Conservation (phyloP, 805 yeast genomes). For the Kluyveromyces dobzhanskii region DNA sequence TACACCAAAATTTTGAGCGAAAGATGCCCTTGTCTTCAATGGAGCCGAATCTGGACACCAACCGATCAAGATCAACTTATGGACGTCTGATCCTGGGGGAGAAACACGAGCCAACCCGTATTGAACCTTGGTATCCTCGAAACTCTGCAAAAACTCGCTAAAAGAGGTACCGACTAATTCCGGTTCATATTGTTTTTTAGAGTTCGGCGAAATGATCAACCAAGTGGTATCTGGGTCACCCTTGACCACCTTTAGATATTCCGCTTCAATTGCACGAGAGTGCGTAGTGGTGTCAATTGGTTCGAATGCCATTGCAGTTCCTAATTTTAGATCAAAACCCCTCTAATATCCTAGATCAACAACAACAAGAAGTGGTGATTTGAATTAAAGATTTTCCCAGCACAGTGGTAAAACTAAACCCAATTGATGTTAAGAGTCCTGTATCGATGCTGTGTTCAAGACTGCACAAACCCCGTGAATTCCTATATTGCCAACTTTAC, state of each 20-base stretch:
- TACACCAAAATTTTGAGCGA: conserved; percentile 69
- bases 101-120: conserved; percentile 83
- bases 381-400: too few relatives aligned
- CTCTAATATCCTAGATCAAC: too few relatives aligned
- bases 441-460: too few relatives aligned
- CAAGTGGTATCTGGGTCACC: conserved; percentile 66
- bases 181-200: conserved; percentile 36
- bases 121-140: conserved; percentile 82
- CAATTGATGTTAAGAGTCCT: too few relatives aligned
- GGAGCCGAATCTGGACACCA: conserved; percentile 99
- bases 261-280: conserved; percentile 64
- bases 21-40: conserved; percentile 61
- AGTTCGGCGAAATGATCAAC: conserved; percentile 74
- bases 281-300: conserved; percentile 53
- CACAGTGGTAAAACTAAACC: too few relatives aligned
- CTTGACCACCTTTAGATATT: conserved; percentile 71
- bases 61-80: conserved; percentile 76
- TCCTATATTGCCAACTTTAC: too few relatives aligned
- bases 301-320: conserved; percentile 30
- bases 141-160: conserved; percentile 68
- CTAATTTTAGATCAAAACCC: background rate
- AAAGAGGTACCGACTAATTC: conserved; percentile 51
- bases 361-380: too few relatives aligned
- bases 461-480: too few relatives aligned
- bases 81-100: conserved; percentile 87